Percentiles rank a stretch among this genome's conserved stretches.
Conservation (phyloP, 2,329 filamentous ascomycete species). For the Cryphonectria parasitica region DNA sequence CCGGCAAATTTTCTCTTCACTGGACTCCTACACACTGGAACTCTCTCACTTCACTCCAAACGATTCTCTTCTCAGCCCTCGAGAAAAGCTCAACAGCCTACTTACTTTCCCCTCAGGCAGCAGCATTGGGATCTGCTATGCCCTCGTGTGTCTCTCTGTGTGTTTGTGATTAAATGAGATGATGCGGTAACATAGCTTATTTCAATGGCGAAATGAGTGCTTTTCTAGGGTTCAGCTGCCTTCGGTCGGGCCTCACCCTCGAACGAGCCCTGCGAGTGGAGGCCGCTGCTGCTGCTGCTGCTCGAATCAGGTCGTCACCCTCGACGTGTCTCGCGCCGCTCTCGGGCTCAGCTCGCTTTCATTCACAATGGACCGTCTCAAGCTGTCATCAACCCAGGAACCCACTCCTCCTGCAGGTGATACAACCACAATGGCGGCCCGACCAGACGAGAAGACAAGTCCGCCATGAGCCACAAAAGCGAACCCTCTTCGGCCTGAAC, state of each 20-base stretch:
- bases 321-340: slow-evolving; percentile 1
- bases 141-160: too few relatives aligned
- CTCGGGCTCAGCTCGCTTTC: background rate
- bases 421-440: slow-evolving; percentile 14
- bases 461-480: slow-evolving; percentile 14
- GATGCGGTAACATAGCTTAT: slow-evolving; percentile 33
- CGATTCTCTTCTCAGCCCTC: too few relatives aligned
- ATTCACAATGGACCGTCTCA: background rate
- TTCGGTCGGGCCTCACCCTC: slow-evolving; percentile 35
- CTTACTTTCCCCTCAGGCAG: background rate
- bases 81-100: background rate
- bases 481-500: slow-evolving; percentile 35
- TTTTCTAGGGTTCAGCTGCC: slow-evolving; percentile 36
- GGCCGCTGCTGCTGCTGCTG: background rate
- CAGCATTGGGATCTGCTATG: background rate
- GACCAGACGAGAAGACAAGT: background rate
- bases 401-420: background rate
- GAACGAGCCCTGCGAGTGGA: slow-evolving; percentile 1
- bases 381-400: background rate
- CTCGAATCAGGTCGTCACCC: slow-evolving; percentile 6
- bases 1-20: slow-evolving; percentile 12
- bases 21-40: background rate
- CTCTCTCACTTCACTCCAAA: background rate
- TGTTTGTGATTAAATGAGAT: slow-evolving; percentile 16
- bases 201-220: slow-evolving; percentile 35